Evolutionary conservation across 2,329 filamentous ascomycete species (phyloP), one percentile per base, ranked within the genome.

Genomic region (Botrytis squamosa): DNA sequence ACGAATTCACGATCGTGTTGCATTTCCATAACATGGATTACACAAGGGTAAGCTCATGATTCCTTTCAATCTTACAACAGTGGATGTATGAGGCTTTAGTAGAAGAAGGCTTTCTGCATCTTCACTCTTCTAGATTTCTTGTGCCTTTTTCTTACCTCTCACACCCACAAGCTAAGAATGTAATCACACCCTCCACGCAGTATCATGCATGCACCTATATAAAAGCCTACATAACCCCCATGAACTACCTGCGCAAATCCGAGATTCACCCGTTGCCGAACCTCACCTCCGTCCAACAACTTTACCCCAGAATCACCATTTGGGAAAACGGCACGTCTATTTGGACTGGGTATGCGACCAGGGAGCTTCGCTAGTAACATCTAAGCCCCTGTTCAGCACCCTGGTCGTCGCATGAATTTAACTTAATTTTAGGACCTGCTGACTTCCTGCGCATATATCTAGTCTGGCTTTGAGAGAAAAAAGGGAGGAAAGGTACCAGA

Each of bases 391-490:
- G 52, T 4, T 57, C n/a, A 57, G n/a, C 14, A 33, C n/a, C 52
- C 52, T 29, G 18, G 52, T 18, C 52, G 52, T 57, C 52, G 52
- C 52, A 57, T 57, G 52, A 57, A 57, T 57, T 57, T 33, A 33
- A 57, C 52, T 59, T 59, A 59, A 59, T 59, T 59, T 36, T 59
- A 59, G 57, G 57, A 36, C 57, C 57, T 59, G 57, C 57, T 59
- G 57, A 59, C 57, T 59, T 59, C 55, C 57, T 36, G n/a, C 57
- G 57, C 57, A 36, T 22, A 36, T 36, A 33, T 59, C 29, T 59
- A 59, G 57, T 59, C 18, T 59, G 29, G 57, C 8, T 59, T 36
- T 36, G n/a, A 5, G 29, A 33, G 57, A 5, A 12, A 36, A 36
- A 59, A 36, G 29, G n/a, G n/a, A 57, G 18, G 52, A 57, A 57